Percentiles rank a stretch among this genome's conserved stretches.
Conservation (phyloP, 2,329 filamentous ascomycete species). For the Mariannaea elegans region DNA sequence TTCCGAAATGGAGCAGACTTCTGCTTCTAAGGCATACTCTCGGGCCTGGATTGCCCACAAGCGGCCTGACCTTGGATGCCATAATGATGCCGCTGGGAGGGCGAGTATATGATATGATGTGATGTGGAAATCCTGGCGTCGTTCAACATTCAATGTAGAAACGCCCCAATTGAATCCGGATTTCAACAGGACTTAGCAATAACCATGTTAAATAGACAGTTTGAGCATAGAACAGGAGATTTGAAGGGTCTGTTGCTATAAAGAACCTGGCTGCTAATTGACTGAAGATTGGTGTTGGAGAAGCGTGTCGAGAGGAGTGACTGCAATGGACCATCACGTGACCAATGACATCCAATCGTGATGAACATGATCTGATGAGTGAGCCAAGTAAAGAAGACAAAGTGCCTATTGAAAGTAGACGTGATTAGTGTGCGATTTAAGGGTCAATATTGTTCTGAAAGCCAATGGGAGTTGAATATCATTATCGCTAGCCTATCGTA, state of each 20-base stretch:
- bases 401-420: background rate
- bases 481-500: constrained; percentile 4
- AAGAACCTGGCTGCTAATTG: background rate
- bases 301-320: background rate
- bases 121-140: background rate
- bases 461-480: background rate
- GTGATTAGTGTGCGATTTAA: no score
- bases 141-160: background rate
- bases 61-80: background rate
- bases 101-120: background rate
- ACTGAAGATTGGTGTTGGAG: background rate
- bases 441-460: background rate
- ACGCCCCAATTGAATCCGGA: background rate
- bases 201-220: no score
- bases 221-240: no score
- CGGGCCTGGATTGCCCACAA: background rate
- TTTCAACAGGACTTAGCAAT: background rate
- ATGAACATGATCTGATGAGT: constrained; percentile 8
- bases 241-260: background rate
- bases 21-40: background rate
- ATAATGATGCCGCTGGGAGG: constrained; percentile 1
- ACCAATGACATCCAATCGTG: background rate
- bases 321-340: constrained; percentile 30
- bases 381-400: background rate
- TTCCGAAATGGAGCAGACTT: background rate